phyloP scores from a whole-genome alignment of 331 rosid genomes.

The Dryas integrifolia region DNA sequence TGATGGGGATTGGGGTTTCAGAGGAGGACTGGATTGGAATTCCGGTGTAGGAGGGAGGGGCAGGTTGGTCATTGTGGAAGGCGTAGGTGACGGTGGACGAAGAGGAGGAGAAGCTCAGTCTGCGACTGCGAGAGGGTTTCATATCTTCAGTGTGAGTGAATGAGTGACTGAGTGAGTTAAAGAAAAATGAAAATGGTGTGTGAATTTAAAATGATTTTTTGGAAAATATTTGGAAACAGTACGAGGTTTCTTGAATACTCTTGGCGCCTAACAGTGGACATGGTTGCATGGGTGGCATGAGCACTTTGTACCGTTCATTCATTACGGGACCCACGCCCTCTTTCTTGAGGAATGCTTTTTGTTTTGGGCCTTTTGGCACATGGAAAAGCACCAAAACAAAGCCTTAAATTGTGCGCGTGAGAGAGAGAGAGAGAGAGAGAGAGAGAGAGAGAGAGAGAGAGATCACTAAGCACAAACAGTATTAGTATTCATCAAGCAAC shows the following conservation, averaged over 20 bases:
- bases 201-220: background rate
- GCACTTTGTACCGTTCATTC: constrained; percentile 10
- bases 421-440: too few relatives aligned
- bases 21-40: constrained; percentile 29
- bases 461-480: background rate
- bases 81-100: constrained; percentile 43
- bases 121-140: constrained; percentile 38
- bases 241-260: constrained; percentile 37
- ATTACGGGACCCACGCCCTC: constrained; percentile 18
- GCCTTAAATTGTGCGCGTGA: too few relatives aligned
- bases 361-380: background rate
- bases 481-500: background rate
- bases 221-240: background rate
- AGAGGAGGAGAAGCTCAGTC: constrained; percentile 31
- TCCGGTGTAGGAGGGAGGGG: constrained; percentile 44
- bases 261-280: constrained; percentile 37
- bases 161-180: background rate
- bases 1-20: constrained; percentile 23
- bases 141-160: constrained; percentile 22
- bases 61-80: constrained; percentile 45
- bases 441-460: too few relatives aligned
- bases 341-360: constrained; percentile 11
- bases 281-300: background rate
- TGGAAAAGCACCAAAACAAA: background rate
- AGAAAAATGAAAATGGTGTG: background rate